Conservation (phyloP, 2,329 filamentous ascomycete genomes). For the Penicillium paneum region DNA sequence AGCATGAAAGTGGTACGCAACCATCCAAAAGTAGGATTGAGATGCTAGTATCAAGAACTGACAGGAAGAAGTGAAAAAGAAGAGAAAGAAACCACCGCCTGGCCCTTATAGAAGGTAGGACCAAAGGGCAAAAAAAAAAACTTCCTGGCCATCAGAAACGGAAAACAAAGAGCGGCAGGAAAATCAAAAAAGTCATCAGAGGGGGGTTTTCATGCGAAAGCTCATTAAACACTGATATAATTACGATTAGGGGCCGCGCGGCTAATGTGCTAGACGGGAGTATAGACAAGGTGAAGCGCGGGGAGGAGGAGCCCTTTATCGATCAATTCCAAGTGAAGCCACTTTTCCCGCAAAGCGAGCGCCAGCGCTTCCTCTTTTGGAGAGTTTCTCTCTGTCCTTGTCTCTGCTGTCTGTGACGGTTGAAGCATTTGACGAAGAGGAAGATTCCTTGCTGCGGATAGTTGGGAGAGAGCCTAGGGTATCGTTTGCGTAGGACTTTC, state of each 20-base stretch:
- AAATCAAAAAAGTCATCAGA: conserved; percentile 15
- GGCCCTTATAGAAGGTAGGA: neutral
- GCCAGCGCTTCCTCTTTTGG: conserved; percentile 76
- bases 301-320: conserved; percentile 24
- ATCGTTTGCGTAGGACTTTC: conserved; percentile 48
- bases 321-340: conserved; percentile 43
- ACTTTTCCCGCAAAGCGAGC: conserved; percentile 60
- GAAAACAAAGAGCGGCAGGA: neutral
- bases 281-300: conserved; percentile 1
- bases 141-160: neutral
- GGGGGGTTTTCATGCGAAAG: conserved; percentile 18
- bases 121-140: conserved; percentile 7
- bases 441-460: conserved; percentile 37
- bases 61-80: conserved; percentile 1
- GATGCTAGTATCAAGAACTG: neutral
- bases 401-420: conserved; percentile 47
- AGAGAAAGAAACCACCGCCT: neutral
- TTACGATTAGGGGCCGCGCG: conserved; percentile 13
- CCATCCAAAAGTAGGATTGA: neutral
- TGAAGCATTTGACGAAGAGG: conserved; percentile 29
- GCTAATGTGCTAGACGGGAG: neutral
- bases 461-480: conserved; percentile 61
- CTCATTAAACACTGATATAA: conserved; percentile 24
- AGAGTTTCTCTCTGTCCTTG: conserved; percentile 67
- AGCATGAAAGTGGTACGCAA: neutral